phyloP scores from a whole-genome alignment of 1,139 yeast species.

The Pichia terricola region DNA sequence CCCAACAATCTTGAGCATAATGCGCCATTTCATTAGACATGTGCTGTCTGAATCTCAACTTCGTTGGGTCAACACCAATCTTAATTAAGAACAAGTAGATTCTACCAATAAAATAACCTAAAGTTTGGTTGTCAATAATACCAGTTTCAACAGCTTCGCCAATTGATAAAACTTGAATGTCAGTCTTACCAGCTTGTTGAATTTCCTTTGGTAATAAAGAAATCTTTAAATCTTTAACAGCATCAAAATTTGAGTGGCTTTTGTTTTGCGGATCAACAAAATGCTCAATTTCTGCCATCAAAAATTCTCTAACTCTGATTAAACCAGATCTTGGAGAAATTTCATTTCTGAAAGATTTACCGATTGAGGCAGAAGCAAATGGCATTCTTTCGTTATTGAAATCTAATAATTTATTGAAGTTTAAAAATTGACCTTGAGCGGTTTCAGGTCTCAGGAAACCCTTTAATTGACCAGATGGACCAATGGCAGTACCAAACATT shows the following conservation, averaged over 20 bases:
- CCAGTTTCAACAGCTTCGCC: conserved; percentile 86
- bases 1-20: conserved; percentile 99
- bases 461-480: conserved; percentile 93
- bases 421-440: conserved; percentile 98
- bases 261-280: conserved; percentile 90
- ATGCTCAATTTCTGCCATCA: conserved; percentile 99
- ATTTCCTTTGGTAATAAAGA: conserved; percentile 75
- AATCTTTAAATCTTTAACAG: conserved; percentile 64
- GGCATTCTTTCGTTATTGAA: conserved; percentile 97
- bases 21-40: conserved; percentile 99
- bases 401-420: conserved; percentile 87
- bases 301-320: conserved; percentile 94
- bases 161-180: conserved; percentile 51
- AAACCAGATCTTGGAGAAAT: conserved; percentile 97
- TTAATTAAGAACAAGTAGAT: conserved; percentile 74
- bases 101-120: conserved; percentile 94
- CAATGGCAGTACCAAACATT: conserved; percentile 98
- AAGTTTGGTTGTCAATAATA: conserved; percentile 91
- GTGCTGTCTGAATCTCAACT: conserved; percentile 96
- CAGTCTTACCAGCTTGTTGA: conserved; percentile 79
- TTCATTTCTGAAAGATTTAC: conserved; percentile 97
- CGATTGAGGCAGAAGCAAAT: conserved; percentile 96
- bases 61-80: conserved; percentile 80
- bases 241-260: conserved; percentile 68
- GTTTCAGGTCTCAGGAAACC: conserved; percentile 98